phyloP scores from a whole-genome alignment of 805 yeast genomes.

The Komagataella phaffii region DNA sequence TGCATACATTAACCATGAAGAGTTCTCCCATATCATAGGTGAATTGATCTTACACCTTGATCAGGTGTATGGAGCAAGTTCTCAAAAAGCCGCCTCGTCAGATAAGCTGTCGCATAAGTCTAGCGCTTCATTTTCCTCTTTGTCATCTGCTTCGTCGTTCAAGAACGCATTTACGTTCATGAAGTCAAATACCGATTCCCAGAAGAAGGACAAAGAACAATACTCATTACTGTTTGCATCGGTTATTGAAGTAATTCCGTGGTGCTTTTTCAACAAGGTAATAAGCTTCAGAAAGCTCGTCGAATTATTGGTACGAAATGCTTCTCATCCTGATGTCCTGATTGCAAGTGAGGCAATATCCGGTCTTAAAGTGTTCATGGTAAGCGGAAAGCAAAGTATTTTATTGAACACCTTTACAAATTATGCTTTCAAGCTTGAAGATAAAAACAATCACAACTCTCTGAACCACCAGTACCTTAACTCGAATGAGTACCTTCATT shows the following conservation, averaged over 20 bases:
- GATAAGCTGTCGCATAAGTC: not conserved
- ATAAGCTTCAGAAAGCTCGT: constrained; percentile 51
- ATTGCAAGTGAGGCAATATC: constrained; percentile 51
- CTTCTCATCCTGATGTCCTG: constrained; percentile 50
- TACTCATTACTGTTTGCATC: constrained; percentile 55
- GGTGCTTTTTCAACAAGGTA: constrained; percentile 37
- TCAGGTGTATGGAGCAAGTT: not conserved
- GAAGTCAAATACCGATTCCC: constrained; percentile 25
- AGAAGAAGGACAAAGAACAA: constrained; percentile 15
- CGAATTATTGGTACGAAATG: constrained; percentile 67
- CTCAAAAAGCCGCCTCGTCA: not conserved
- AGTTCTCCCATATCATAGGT: constrained; percentile 40
- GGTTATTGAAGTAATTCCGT: constrained; percentile 61
- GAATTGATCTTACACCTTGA: not conserved
- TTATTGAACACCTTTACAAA: constrained; percentile 67
- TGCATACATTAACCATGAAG: constrained; percentile 50
- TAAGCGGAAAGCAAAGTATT: constrained; percentile 53
- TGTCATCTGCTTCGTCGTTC: constrained; percentile 5
- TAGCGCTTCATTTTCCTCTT: constrained; percentile 1
- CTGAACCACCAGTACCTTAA: constrained; percentile 45
- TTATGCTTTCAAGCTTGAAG: constrained; percentile 54
- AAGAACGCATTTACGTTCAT: constrained; percentile 18
- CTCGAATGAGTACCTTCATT: constrained; percentile 43
- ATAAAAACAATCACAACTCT: constrained; percentile 49
- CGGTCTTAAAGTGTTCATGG: constrained; percentile 54